phyloP scores from a whole-genome alignment of 148 eudicot species.

The Drosera capensis region DNA sequence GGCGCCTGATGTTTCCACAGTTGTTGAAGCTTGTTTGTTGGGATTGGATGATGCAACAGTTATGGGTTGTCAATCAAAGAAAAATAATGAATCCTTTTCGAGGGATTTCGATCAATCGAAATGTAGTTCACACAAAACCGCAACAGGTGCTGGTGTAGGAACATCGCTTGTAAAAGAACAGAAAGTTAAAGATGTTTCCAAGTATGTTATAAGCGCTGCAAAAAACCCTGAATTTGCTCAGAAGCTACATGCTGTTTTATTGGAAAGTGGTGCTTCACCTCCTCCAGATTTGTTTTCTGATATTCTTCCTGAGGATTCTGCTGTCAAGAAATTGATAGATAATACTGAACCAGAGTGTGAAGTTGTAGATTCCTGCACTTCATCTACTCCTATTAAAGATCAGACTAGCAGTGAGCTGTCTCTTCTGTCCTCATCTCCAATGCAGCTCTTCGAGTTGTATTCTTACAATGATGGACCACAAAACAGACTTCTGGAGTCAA shows the following conservation, averaged over 20 bases:
- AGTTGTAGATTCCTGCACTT: slow-evolving; percentile 14
- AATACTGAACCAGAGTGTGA: slow-evolving; percentile 19
- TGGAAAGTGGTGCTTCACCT: slow-evolving; percentile 49
- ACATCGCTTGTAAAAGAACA: slow-evolving; percentile 37
- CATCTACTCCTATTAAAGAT: slow-evolving; percentile 11
- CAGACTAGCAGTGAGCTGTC: slow-evolving; percentile 27
- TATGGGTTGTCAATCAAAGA: background rate
- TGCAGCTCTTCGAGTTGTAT: slow-evolving; percentile 14
- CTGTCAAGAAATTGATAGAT: slow-evolving; percentile 23
- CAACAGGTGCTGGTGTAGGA: slow-evolving; percentile 20
- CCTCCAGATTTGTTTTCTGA: slow-evolving; percentile 35
- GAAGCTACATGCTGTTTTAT: slow-evolving; percentile 56
- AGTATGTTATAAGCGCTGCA: slow-evolving; percentile 62
- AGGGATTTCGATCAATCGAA: too few species aligned
- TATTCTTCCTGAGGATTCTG: slow-evolving; percentile 18
- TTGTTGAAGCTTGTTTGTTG: slow-evolving; percentile 4
- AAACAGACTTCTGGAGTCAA: slow-evolving; percentile 10
- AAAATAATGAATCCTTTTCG: too few species aligned
- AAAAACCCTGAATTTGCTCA: slow-evolving; percentile 70
- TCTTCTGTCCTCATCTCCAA: slow-evolving; percentile 19
- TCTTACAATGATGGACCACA: slow-evolving; percentile 17
- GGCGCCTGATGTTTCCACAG: slow-evolving; percentile 18
- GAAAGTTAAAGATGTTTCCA: slow-evolving; percentile 60
- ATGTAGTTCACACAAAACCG: slow-evolving; percentile 17
- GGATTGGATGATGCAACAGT: background rate